Base-by-base conservation (phyloP, 2,329 filamentous ascomycete genomes). In the Exutisphaerella laricina region DNA sequence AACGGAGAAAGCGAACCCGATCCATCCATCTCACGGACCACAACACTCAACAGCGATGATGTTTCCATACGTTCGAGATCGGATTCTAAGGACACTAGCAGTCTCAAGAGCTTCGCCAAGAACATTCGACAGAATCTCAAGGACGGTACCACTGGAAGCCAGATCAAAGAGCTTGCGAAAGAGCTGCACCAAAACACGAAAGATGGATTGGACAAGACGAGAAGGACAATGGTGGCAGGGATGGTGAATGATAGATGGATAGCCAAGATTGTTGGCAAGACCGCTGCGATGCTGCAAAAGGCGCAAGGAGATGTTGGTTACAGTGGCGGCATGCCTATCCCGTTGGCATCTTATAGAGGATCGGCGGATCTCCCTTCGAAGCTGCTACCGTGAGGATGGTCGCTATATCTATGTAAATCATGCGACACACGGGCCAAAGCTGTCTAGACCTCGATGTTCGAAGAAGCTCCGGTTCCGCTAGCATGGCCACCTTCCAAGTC, bases 191-290 rank as follows among this genome's bases (percentile, higher is more conserved):
- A 60, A 6, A 58, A 48, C 26, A 65, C 69, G 13, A 69, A 67
- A 40, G 68, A 69, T 22, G 68, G 69, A 0, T 66, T 72, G 58
- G 72, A 71, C 57, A 72, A 70, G 51, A 68, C 63, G 1, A 72
- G 70, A 57, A 73, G 70, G 51, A 67, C 63, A 1, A 62, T 67
- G 1, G 66, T 72, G 1, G 67, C 58, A 25, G 69, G 66, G 1
- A 64, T 74, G 25, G 68, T 72, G 4, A 76, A 77, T 51, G 74
- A 77, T 53, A 61, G 70, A 14, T 77, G 73, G 72, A 75, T 77
- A 51, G 73, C 73, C 25, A 71, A 69, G 54, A 53, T 77, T 49
- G 71, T 77, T 0, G 73, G 74, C 4, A 75, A 71, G 48, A 59
- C 73, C 3, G 72, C 70, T 43, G 62, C 60, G 46, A 73, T 70